A percentile compares a stretch with the other conserved stretches of the same genome.
Conservation (phyloP, 2,329 filamentous ascomycete genomes). For the Stenocarpella maydis region DNA sequence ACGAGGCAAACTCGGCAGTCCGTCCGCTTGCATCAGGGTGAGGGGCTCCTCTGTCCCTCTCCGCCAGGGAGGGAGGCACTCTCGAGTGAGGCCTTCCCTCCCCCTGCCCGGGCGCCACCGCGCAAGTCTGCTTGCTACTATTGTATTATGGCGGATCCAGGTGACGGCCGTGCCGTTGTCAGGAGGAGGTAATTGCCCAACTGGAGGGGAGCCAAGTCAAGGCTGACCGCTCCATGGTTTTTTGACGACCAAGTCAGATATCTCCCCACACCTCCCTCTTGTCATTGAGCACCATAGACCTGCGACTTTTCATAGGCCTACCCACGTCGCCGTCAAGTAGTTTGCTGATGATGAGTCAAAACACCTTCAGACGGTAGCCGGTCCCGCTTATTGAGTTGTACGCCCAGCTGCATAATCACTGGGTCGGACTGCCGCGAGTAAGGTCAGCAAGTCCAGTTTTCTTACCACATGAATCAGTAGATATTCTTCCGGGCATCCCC, state of each 20-base stretch:
- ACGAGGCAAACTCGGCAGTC: conserved; percentile 22
- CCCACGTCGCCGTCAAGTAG: conserved; percentile 27
- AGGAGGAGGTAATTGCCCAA: conserved; percentile 28
- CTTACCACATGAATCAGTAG: conserved; percentile 33
- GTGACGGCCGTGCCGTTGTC: conserved; percentile 26
- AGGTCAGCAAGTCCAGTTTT: conserved; percentile 29
- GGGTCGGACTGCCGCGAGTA: conserved; percentile 32
- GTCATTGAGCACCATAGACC: conserved; percentile 28
- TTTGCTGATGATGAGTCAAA: conserved; percentile 33
- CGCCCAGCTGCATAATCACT: conserved; percentile 32
- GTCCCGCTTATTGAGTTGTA: conserved; percentile 35
- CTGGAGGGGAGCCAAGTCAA: conserved; percentile 30
- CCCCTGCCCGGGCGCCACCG: conserved; percentile 14
- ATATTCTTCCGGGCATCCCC: conserved; percentile 16
- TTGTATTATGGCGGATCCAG: conserved; percentile 31
- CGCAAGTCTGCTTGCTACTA: conserved; percentile 22
- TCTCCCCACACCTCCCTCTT: conserved; percentile 31
- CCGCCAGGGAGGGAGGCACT: background rate
- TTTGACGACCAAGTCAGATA: conserved; percentile 31
- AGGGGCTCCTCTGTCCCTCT: conserved; percentile 5
- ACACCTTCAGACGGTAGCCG: conserved; percentile 19
- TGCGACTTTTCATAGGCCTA: conserved; percentile 31
- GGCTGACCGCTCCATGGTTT: conserved; percentile 35
- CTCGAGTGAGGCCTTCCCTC: conserved; percentile 16
- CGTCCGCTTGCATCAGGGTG: conserved; percentile 28